These are phyloP conservation scores for Bipolaris sorokiniana DNA, from an alignment of 2,329 filamentous ascomycete genomes.

Conservation along the genomic window DNA sequence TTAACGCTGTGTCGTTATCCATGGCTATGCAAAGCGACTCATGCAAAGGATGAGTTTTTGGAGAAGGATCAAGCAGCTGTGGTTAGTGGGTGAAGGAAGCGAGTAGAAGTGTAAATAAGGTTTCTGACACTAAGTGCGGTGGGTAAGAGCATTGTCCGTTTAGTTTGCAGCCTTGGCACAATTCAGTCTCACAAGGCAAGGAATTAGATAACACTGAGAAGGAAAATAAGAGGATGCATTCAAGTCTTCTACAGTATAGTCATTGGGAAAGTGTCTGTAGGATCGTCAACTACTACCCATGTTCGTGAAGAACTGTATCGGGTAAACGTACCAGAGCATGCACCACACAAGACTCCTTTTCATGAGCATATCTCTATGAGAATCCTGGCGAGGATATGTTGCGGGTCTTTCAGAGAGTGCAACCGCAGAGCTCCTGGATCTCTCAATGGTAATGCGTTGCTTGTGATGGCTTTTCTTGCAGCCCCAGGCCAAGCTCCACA, in stretches of 20 bases:
- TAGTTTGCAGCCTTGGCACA: slow-evolving; percentile 18
- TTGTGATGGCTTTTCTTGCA: background rate
- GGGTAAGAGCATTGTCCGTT: slow-evolving; percentile 8
- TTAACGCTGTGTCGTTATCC: background rate
- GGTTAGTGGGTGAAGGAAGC: slow-evolving; percentile 6
- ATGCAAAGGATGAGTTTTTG: background rate
- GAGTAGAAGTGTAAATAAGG: slow-evolving; percentile 24
- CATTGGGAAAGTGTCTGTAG: slow-evolving; percentile 7
- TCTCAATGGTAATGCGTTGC: background rate
- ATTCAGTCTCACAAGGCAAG: background rate
- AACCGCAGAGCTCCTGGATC: background rate
- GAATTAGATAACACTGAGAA: background rate
- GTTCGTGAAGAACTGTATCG: background rate
- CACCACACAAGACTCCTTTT: background rate
- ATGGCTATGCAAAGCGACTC: background rate
- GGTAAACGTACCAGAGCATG: slow-evolving; percentile 2
- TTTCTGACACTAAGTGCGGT: slow-evolving; percentile 19
- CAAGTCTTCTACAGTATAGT: background rate
- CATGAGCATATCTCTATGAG: background rate
- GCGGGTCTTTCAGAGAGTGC: background rate
- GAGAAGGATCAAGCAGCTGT: slow-evolving; percentile 2
- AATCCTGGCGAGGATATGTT: background rate
- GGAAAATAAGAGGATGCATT: background rate
- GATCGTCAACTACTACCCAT: slow-evolving; percentile 1
- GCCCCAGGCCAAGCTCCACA: background rate